These are phyloP conservation scores for Conidiobolus incongruus DNA, from an alignment of 371 early-diverging fungal genomes.

Conservation along the genomic window DNA sequence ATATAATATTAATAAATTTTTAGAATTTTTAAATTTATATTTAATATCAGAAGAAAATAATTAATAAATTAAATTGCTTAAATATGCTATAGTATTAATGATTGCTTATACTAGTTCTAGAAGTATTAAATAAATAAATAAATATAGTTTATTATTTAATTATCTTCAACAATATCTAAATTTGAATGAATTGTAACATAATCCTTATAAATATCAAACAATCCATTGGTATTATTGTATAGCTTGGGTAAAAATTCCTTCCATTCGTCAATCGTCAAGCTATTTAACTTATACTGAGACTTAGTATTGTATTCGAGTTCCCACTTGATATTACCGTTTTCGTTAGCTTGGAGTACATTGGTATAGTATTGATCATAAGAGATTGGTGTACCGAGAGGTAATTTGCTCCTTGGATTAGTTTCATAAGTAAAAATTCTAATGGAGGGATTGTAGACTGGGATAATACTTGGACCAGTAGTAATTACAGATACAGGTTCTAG, in stretches of 20 bases:
- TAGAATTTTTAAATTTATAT: no score
- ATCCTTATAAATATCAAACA: no score
- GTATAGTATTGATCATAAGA: conserved; percentile 26
- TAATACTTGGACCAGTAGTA: conserved; percentile 3
- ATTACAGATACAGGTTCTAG: neutral
- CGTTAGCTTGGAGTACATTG: conserved; percentile 17
- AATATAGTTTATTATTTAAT: no score
- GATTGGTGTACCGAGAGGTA: conserved; percentile 11
- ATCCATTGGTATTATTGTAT: no score
- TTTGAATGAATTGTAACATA: no score
- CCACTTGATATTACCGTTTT: conserved; percentile 9
- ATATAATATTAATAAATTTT: no score
- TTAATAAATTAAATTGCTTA: no score
- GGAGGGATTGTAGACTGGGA: conserved; percentile 16
- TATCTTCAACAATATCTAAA: no score
- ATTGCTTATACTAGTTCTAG: no score
- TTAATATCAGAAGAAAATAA: no score
- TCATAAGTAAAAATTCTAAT: conserved; percentile 22
- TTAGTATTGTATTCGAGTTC: conserved; percentile 5
- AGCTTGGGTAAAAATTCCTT: neutral
- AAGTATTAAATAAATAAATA: no score
- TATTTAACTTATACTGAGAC: neutral
- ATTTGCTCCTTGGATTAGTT: neutral
- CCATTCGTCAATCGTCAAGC: neutral
- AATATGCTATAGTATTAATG: no score